Evolutionary conservation across 2,329 filamentous ascomycete species (phyloP).

Genomic region (Aureobasidium subglaciale): DNA sequence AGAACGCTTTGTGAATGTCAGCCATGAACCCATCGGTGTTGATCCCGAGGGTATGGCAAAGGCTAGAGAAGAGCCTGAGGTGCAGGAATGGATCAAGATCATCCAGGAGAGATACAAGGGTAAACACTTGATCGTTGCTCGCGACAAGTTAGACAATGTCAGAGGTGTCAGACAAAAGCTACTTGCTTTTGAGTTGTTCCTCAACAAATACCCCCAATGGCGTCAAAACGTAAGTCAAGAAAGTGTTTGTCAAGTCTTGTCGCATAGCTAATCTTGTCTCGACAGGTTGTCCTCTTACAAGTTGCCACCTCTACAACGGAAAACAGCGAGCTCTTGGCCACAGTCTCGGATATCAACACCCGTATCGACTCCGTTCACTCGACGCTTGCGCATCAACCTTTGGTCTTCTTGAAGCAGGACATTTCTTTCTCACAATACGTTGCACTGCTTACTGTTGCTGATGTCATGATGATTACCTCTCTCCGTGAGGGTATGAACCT

Average conservation of each 20-base stretch:
- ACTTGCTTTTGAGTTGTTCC: constrained; percentile 82
- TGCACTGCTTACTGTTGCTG: constrained; percentile 81
- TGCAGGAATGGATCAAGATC: constrained; percentile 69
- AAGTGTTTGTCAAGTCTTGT: neutral
- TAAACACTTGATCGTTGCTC: constrained; percentile 84
- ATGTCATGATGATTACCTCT: constrained; percentile 89
- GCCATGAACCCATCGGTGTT: constrained; percentile 77
- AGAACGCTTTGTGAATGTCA: constrained; percentile 86
- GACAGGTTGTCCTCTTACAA: constrained; percentile 76
- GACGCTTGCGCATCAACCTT: constrained; percentile 82
- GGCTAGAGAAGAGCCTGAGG: constrained; percentile 54
- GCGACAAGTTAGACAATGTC: constrained; percentile 90
- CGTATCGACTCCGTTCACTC: constrained; percentile 89
- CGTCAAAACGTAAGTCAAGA: constrained; percentile 56
- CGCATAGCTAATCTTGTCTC: constrained; percentile 4
- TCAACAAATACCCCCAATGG: constrained; percentile 90
- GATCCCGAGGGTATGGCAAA: constrained; percentile 52
- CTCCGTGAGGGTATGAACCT: constrained; percentile 97
- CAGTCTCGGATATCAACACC: constrained; percentile 88
- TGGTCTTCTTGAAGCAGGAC: constrained; percentile 92
- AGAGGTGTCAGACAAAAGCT: constrained; percentile 91
- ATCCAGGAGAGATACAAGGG: constrained; percentile 79
- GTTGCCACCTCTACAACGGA: constrained; percentile 88
- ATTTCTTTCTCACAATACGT: constrained; percentile 89
- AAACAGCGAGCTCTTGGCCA: constrained; percentile 77